phyloP scores from a whole-genome alignment of 495 filamentous ascomycete species.

The Pseudomonodictys pantanalensis region DNA sequence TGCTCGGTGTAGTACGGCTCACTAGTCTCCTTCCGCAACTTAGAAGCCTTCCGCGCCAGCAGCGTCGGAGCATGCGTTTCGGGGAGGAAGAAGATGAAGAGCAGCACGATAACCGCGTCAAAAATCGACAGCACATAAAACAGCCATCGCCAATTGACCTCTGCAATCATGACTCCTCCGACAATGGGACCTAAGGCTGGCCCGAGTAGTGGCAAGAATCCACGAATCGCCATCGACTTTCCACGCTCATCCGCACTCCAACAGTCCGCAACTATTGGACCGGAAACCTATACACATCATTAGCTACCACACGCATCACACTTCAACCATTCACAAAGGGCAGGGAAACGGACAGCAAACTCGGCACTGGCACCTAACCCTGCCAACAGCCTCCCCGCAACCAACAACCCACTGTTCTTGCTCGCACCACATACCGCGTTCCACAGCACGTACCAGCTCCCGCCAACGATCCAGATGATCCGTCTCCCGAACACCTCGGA shows the following conservation, averaged over 20 bases:
- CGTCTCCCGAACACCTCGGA: conserved; percentile 18
- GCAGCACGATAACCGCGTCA: conserved; percentile 59
- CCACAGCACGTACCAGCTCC: conserved; percentile 19
- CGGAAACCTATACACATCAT: conserved; percentile 1
- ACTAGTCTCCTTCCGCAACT: conserved; percentile 16
- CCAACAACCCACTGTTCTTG: conserved; percentile 12
- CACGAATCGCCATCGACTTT: conserved; percentile 18
- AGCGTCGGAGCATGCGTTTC: conserved; percentile 28
- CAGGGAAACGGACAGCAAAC: conserved; percentile 6
- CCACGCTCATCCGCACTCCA: conserved; percentile 18
- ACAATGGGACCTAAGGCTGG: conserved; percentile 41
- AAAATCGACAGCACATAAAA: conserved; percentile 57
- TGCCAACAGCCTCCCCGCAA: conserved; percentile 19
- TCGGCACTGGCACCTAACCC: conserved; percentile 26
- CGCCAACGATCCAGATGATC: conserved; percentile 15
- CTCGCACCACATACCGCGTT: conserved; percentile 22
- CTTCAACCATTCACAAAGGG: background rate
- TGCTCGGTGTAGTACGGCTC: conserved; percentile 17
- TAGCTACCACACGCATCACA: too few relatives aligned
- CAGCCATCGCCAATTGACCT: conserved; percentile 35
- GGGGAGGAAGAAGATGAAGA: conserved; percentile 65
- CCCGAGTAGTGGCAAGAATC: conserved; percentile 12
- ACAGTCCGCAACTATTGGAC: conserved; percentile 17
- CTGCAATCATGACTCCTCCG: conserved; percentile 42
- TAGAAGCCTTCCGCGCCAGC: conserved; percentile 18